Conservation (phyloP, 2,329 filamentous ascomycete genomes). For the Diaporthe vexans region DNA sequence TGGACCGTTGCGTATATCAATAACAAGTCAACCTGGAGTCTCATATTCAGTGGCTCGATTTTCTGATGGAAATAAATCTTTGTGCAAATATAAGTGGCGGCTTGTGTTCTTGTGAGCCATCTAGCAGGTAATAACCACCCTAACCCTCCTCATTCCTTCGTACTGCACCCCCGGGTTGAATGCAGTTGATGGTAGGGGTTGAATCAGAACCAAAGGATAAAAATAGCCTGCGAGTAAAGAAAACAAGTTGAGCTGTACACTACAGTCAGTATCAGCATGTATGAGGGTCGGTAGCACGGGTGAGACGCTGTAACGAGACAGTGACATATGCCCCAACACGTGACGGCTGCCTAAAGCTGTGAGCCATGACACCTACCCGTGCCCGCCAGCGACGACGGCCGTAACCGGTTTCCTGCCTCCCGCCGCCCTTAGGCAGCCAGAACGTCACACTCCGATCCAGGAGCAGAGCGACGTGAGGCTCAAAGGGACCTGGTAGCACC, state of each 20-base stretch:
- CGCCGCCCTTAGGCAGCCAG: background rate
- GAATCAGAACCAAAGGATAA: background rate
- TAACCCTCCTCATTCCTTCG: too few relatives aligned
- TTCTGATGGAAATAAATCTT: too few relatives aligned
- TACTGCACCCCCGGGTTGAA: too few relatives aligned
- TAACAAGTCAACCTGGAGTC: too few relatives aligned
- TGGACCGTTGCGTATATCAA: too few relatives aligned
- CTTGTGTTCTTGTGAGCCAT: too few relatives aligned
- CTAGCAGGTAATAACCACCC: too few relatives aligned
- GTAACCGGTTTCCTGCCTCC: conserved; percentile 6
- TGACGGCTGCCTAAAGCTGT: conserved; percentile 41
- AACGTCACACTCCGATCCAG: conserved; percentile 19
- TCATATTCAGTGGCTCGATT: too few relatives aligned
- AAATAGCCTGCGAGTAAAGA: background rate
- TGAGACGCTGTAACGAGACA: conserved; percentile 3
- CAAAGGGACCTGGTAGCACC: background rate
- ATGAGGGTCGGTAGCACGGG: background rate
- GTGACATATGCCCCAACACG: conserved; percentile 30
- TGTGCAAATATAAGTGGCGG: too few relatives aligned
- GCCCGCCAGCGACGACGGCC: background rate
- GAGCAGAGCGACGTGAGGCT: background rate
- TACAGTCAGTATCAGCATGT: background rate
- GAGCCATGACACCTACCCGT: background rate
- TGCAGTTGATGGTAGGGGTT: too few relatives aligned
- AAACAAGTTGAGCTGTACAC: background rate